A percentile compares a stretch with the other conserved stretches of the same genome.
These are phyloP conservation scores for Rhododendron kiyosumense DNA, from an alignment of 148 eudicot species.

Conservation along the genomic window DNA sequence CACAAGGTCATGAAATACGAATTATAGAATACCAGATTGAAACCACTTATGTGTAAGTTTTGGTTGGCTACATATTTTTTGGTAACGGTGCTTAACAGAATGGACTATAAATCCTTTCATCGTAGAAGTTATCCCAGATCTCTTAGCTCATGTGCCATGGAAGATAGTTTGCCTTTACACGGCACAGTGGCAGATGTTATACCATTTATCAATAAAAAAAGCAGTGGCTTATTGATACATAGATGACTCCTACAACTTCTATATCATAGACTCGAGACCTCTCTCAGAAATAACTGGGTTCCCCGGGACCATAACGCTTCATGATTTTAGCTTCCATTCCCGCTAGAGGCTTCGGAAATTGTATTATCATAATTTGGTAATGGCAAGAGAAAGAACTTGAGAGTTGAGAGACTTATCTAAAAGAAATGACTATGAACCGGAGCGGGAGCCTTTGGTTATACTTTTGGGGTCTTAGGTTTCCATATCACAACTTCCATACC, in stretches of 20 bases:
- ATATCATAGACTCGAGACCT: not conserved
- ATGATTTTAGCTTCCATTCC: too few species aligned
- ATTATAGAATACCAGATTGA: not conserved
- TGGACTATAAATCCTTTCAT: not conserved
- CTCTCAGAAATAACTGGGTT: too few species aligned
- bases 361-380: too few species aligned
- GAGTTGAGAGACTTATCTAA: too few species aligned
- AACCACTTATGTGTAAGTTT: not conserved
- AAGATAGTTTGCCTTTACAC: not conserved
- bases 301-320: too few species aligned
- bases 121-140: not conserved
- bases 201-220: not conserved
- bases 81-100: not conserved
- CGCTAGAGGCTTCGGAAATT: too few species aligned
- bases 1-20: not conserved
- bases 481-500: too few species aligned
- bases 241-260: too few species aligned
- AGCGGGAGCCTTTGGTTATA: too few species aligned
- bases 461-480: too few species aligned
- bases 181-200: not conserved
- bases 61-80: not conserved
- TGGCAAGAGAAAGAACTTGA: too few species aligned
- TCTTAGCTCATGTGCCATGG: not conserved
- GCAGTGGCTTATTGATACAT: not conserved
- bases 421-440: too few species aligned